Base-by-base conservation (phyloP, 345 rosid genomes). In the Sisymbrium altissimum region DNA sequence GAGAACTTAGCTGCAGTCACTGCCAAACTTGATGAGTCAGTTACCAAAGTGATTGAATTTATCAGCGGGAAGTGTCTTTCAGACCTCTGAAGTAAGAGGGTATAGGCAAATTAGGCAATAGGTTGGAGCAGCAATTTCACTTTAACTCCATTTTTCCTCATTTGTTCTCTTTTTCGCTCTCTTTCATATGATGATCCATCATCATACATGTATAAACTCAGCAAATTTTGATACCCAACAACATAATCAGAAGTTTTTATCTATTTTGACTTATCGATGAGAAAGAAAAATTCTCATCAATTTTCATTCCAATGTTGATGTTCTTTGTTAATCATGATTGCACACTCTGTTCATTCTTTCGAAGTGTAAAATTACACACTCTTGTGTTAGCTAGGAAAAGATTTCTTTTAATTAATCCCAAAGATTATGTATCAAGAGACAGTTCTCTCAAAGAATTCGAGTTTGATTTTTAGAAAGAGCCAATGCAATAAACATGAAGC, bases 1-100 rank as follows among this genome's bases (percentile, higher is more conserved):
- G 84, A 90, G 82, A 95, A 92, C 79, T 77, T 92, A 77, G 89
- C 87, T 46, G 80, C 83, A 23, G 98, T 88, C 41, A 86, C 84
- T 23, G 79, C 85, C 18, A 81, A 86, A 10, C 97, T 92, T 36
- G 94, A 87, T 18, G 78, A 66, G 44, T 70, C 86, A 0, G 76
- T 89, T 27, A 49, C 82, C 56, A 84, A 81, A 81, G 82, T 86
- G 38, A 39, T 92, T 39, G 90, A 92, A 48, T 95, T 81, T 79
- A 79, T 92, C 74, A 80, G 58, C 15, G 96, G 97, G 10, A 96
- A 96, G 82, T 64, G 80, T 77, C 78, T 92, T 25, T 74, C 86
- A 6, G 91, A 90, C 73, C 98, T 96, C 65, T 92, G 78, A 90
- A 23, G 58, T 30, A 21, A 58, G 27, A 66, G 30, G 45, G 40